Evolutionary conservation across 148 eudicot genomes (phyloP).

Genomic region (Chenopodium suecicum): DNA sequence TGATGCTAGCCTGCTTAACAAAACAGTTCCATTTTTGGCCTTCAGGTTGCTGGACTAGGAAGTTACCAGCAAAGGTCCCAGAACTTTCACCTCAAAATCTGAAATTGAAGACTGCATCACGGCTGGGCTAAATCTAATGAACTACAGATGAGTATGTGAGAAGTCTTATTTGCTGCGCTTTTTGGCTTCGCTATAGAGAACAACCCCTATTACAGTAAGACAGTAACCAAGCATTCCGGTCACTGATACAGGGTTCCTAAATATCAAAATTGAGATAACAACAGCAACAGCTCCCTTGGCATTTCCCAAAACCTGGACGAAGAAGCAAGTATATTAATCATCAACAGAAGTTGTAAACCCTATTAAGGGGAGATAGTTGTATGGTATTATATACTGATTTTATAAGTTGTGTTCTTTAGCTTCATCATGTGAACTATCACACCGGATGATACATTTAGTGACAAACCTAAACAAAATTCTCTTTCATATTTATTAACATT

Average conservation of each 20-base stretch:
- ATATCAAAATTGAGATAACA: slow-evolving; percentile 69
- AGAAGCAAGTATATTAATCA: neutral
- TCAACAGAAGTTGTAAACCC: neutral
- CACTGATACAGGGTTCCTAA: slow-evolving; percentile 68
- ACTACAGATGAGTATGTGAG: neutral
- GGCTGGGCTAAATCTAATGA: neutral
- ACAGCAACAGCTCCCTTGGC: slow-evolving; percentile 86
- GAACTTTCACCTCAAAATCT: neutral
- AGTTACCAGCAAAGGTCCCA: neutral
- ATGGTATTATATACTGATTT: neutral
- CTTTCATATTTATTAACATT: too few relatives aligned
- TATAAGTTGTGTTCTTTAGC: neutral
- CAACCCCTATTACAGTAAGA: slow-evolving; percentile 63
- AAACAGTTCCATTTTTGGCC: neutral
- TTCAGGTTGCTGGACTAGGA: slow-evolving; percentile 4
- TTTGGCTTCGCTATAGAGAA: slow-evolving; percentile 75
- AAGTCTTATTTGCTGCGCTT: slow-evolving; percentile 47
- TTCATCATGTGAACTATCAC: neutral
- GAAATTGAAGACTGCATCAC: neutral
- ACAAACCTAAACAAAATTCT: neutral
- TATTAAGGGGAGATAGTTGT: neutral
- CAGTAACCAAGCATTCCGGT: slow-evolving; percentile 79
- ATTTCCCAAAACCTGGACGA: slow-evolving; percentile 53
- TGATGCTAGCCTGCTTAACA: slow-evolving; percentile 1
- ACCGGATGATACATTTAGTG: neutral